Conservation (phyloP, 805 yeast genomes). For the Kuraishia piskuri region DNA sequence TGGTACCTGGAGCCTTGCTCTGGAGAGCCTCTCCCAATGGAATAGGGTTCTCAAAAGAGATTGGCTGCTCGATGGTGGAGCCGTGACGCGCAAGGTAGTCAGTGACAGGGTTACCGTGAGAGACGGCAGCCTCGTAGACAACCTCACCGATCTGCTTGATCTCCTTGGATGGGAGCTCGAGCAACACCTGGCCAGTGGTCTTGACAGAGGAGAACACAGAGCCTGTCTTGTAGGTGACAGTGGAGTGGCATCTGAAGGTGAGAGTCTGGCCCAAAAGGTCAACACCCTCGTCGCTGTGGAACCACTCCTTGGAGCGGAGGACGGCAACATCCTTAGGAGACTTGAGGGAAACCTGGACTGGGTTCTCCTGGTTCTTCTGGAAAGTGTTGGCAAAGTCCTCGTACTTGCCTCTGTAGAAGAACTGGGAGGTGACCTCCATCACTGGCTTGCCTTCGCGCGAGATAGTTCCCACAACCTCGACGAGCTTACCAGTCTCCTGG, state of each 20-base stretch:
- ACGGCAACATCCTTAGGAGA: slow-evolving; percentile 88
- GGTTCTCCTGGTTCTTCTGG: slow-evolving; percentile 80
- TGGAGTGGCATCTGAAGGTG: slow-evolving; percentile 84
- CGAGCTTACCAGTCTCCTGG: slow-evolving; percentile 90
- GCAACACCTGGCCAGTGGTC: slow-evolving; percentile 76
- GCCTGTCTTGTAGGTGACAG: slow-evolving; percentile 71
- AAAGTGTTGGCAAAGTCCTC: slow-evolving; percentile 85
- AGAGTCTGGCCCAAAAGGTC: slow-evolving; percentile 73
- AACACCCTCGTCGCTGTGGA: slow-evolving; percentile 65
- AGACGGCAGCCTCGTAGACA: slow-evolving; percentile 81
- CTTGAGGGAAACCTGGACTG: slow-evolving; percentile 67
- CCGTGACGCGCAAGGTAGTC: slow-evolving; percentile 92
- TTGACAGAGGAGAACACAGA: slow-evolving; percentile 68
- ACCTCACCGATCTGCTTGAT: slow-evolving; percentile 75
- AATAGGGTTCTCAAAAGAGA: slow-evolving; percentile 81
- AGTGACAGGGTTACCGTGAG: slow-evolving; percentile 95
- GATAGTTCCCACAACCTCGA: slow-evolving; percentile 88
- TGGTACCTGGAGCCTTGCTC: slow-evolving; percentile 86
- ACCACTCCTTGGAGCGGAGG: slow-evolving; percentile 95
- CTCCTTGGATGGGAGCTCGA: slow-evolving; percentile 91
- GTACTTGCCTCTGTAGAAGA: slow-evolving; percentile 94
- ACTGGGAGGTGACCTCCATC: slow-evolving; percentile 89
- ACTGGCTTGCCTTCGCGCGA: slow-evolving; percentile 70
- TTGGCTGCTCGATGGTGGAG: slow-evolving; percentile 87
- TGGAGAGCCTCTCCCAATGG: slow-evolving; percentile 65